phyloP scores from a whole-genome alignment of 2,329 filamentous ascomycete species.

The Sporothrix pseudoabietina region DNA sequence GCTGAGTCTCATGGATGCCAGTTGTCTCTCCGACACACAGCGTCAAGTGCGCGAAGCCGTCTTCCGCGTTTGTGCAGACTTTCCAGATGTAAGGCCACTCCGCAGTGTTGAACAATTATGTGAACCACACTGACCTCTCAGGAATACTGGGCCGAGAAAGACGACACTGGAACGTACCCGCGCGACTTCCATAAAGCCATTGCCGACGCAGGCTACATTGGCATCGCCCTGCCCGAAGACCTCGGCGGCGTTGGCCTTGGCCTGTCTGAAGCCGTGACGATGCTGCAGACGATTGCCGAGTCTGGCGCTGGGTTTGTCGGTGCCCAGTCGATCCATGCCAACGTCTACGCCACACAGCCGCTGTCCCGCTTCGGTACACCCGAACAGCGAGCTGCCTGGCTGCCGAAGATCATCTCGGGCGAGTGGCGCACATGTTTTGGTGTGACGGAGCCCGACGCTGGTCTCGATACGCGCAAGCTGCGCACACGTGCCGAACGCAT shows the following conservation, averaged over 20 bases:
- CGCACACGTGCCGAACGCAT: constrained; percentile 62
- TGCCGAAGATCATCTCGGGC: constrained; percentile 72
- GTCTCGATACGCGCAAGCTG: constrained; percentile 74
- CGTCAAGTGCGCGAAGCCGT: constrained; percentile 32
- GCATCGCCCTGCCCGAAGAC: constrained; percentile 74
- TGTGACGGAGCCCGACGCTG: constrained; percentile 81
- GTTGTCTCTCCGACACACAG: constrained; percentile 32
- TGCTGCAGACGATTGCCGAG: constrained; percentile 81
- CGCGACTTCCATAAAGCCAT: constrained; percentile 74
- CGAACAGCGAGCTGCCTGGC: constrained; percentile 63
- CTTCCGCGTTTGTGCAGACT: constrained; percentile 31
- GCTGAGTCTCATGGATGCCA: constrained; percentile 33
- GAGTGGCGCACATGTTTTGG: constrained; percentile 76
- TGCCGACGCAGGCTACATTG: constrained; percentile 76
- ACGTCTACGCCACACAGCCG: constrained; percentile 75
- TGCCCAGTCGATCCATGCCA: constrained; percentile 63
- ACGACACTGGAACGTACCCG: constrained; percentile 70
- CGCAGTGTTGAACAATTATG: neutral
- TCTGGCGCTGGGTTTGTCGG: constrained; percentile 75
- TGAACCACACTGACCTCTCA: constrained; percentile 65
- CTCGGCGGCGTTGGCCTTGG: constrained; percentile 74
- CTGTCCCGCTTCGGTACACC: constrained; percentile 71
- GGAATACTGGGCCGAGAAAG: constrained; percentile 52
- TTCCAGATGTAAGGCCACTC: constrained; percentile 25
- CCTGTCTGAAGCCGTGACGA: constrained; percentile 81